Evolutionary conservation across 345 rosid species (phyloP).

Genomic region (Microthlaspi erraticum): DNA sequence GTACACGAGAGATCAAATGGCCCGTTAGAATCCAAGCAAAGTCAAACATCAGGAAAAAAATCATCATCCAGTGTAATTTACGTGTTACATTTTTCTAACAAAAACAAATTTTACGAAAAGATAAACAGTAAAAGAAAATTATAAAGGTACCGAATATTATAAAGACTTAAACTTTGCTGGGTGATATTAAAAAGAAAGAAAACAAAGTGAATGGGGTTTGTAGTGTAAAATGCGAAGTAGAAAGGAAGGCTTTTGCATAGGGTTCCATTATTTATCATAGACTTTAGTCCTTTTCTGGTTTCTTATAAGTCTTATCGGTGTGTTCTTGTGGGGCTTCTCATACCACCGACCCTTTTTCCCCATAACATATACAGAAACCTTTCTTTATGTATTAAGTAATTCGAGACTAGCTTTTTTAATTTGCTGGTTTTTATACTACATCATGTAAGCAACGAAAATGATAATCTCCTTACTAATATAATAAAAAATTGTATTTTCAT

Average conservation of each 20-base stretch:
- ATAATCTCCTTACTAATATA: not conserved
- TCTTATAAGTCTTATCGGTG: slow-evolving; percentile 54
- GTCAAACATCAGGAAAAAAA: slow-evolving; percentile 24
- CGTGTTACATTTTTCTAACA: not conserved
- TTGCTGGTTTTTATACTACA: not conserved
- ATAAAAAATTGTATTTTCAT: not conserved
- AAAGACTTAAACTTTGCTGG: slow-evolving; percentile 38
- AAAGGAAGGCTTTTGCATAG: slow-evolving; percentile 54
- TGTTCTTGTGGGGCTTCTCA: slow-evolving; percentile 60
- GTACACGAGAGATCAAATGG: slow-evolving; percentile 9
- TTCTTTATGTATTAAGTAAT: not conserved
- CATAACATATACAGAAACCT: not conserved
- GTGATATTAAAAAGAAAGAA: not conserved
- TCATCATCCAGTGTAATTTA: not conserved
- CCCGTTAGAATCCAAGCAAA: slow-evolving; percentile 19
- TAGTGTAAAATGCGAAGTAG: slow-evolving; percentile 31
- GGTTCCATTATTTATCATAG: slow-evolving; percentile 59
- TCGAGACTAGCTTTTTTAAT: not conserved
- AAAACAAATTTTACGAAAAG: not conserved
- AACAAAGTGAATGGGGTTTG: slow-evolving; percentile 24
- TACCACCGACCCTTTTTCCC: slow-evolving; percentile 41
- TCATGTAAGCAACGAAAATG: not conserved
- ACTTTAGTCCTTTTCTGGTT: slow-evolving; percentile 60
- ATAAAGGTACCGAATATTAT: slow-evolving; percentile 38
- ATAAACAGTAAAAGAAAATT: slow-evolving; percentile 25